Percentiles rank a stretch among this genome's conserved stretches.
phyloP scores from a whole-genome alignment of 257 asterid species.

The Solanum chmielewskii region DNA sequence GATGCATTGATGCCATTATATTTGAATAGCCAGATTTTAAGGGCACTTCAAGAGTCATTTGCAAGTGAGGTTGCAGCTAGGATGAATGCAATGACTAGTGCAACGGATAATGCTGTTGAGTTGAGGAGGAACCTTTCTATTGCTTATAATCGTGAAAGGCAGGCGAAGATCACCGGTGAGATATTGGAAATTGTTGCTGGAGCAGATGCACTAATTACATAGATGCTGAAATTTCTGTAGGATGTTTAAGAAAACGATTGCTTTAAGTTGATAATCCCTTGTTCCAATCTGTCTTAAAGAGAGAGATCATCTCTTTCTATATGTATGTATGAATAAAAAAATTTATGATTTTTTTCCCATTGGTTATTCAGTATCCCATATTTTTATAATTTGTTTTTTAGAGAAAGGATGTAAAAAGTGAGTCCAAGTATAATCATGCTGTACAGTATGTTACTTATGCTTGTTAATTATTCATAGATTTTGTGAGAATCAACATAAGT shows the following conservation, averaged over 20 bases:
- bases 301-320: too few relatives aligned
- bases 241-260: too few relatives aligned
- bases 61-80: conserved; percentile 69
- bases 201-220: conserved; percentile 41
- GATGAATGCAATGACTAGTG: conserved; percentile 73
- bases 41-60: conserved; percentile 74
- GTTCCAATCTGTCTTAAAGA: too few relatives aligned
- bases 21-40: conserved; percentile 68
- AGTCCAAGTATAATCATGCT: conserved; percentile 27
- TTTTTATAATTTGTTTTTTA: neutral
- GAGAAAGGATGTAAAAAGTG: conserved; percentile 25
- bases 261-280: too few relatives aligned
- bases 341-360: too few relatives aligned
- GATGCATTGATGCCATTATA: conserved; percentile 79
- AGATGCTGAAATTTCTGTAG: too few relatives aligned
- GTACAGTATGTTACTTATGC: conserved; percentile 42
- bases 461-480: neutral
- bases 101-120: conserved; percentile 62
- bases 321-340: too few relatives aligned
- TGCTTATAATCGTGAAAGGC: conserved; percentile 57
- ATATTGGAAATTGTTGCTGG: conserved; percentile 69
- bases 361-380: too few relatives aligned
- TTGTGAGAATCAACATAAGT: neutral
- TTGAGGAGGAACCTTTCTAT: conserved; percentile 47
- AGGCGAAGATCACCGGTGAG: conserved; percentile 65